Base-by-base conservation (phyloP, 2,329 filamentous ascomycete genomes). In the Rhynchosporium secalis region DNA sequence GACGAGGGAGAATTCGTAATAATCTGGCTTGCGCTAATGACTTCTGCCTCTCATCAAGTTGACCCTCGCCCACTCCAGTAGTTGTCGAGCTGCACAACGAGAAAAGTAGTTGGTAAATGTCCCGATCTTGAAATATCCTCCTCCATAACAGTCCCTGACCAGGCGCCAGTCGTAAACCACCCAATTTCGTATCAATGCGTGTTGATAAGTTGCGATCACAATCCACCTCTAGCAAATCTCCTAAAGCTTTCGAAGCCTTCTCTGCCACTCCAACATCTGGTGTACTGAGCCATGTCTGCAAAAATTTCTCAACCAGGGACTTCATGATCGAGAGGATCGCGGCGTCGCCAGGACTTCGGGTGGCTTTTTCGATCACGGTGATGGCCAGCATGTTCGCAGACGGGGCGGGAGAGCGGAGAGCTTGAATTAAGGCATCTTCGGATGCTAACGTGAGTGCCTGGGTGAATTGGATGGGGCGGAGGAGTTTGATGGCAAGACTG, bases 341-440 rank as follows among this genome's bases (percentile, higher is more conserved):
- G 38, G 79, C 79, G 56, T 85, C 81, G 56, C 76, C 72, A 12
- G 82, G 78, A 3, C 76, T 76, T 15, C 73, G 71, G 28, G 81
- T 75, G 3, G 83, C 84, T 69, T 87, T 87, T 63, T 81, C 76
- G 33, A 87, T 69, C 59, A 87, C 77, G 58, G 79, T 74, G 67
- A 88, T 77, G 69, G 80, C 84, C 29, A 88, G 80, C 15, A 86
- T 75, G 70, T 85, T 85, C 36, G 82, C 83, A 2, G 83, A 81
- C 0, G 83, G 78, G 0, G 83, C 76, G 1, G 82, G 79, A 1
- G 84, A 85, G 52, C 73, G 73, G 15, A 87, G 76, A 29, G 84
- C 84, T 43, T 77, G 76, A 54, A 84, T 74, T 3, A 87, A 72
- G 13, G 80, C 76, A 5, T 80, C 76, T 48, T 81, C 77, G 29